Conservation (phyloP, 2,329 filamentous ascomycete species). For the Fusarium siculi region DNA sequence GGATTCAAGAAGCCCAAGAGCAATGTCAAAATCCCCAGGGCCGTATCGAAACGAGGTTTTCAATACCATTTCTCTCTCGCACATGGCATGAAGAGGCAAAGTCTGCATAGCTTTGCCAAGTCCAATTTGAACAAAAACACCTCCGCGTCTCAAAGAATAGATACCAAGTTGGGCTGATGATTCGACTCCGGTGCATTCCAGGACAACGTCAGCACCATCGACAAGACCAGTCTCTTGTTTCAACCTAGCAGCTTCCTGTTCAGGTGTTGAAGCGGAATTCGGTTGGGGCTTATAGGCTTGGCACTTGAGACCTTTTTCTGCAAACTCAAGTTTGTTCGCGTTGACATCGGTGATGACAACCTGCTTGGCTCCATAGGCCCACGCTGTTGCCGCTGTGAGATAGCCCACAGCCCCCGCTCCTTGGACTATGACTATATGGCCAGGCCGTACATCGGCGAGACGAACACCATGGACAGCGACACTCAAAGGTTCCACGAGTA, state of each 20-base stretch:
- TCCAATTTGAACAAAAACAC: slow-evolving; percentile 30
- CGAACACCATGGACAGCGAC: slow-evolving; percentile 86
- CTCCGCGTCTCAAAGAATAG: slow-evolving; percentile 9
- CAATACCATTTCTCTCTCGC: slow-evolving; percentile 85
- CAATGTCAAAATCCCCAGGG: slow-evolving; percentile 85
- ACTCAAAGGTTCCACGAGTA: slow-evolving; percentile 85
- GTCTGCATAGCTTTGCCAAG: slow-evolving; percentile 31
- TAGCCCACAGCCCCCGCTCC: slow-evolving; percentile 89
- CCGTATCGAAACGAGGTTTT: slow-evolving; percentile 91
- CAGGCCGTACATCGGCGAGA: slow-evolving; percentile 76
- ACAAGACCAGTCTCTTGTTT: slow-evolving; percentile 55
- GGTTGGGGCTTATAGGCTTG: not conserved
- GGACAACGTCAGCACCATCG: slow-evolving; percentile 73
- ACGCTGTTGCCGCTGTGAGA: slow-evolving; percentile 85
- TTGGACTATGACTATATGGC: slow-evolving; percentile 84
- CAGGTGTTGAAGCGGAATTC: not conserved
- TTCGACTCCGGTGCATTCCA: slow-evolving; percentile 38
- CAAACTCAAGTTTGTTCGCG: slow-evolving; percentile 31
- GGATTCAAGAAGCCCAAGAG: slow-evolving; percentile 77
- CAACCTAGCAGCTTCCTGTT: slow-evolving; percentile 23
- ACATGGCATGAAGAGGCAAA: slow-evolving; percentile 78
- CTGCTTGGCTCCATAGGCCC: slow-evolving; percentile 79
- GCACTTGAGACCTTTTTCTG: slow-evolving; percentile 18
- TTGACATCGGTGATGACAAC: slow-evolving; percentile 37
- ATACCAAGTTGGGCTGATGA: slow-evolving; percentile 26